phyloP scores from a whole-genome alignment of 108 stramenopile species.

The Conticribra weissflogii region DNA sequence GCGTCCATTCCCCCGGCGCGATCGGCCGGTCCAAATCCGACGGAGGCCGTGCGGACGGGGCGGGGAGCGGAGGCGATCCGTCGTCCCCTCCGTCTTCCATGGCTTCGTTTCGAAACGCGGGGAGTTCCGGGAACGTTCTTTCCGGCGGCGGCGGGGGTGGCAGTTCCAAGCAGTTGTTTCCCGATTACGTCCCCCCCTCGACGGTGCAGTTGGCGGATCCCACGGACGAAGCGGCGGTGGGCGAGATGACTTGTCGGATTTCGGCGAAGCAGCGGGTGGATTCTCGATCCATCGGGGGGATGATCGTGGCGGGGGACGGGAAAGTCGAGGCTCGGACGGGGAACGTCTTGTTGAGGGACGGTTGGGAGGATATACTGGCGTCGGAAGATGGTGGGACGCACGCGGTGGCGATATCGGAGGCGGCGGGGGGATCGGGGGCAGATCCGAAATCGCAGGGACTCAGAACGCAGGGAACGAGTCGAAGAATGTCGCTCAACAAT shows the following conservation, averaged over 20 bases:
- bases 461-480: neutral
- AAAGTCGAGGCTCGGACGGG: slow-evolving; percentile 50
- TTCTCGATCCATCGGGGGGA: slow-evolving; percentile 38
- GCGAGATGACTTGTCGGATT: slow-evolving; percentile 49
- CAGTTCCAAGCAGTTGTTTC: neutral
- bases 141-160: neutral
- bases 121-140: neutral
- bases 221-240: slow-evolving; percentile 46
- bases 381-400: neutral
- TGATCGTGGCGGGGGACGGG: slow-evolving; percentile 32
- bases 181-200: slow-evolving; percentile 43
- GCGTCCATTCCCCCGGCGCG: neutral
- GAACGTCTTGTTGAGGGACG: slow-evolving; percentile 26
- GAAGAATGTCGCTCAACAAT: neutral
- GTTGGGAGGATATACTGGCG: slow-evolving; percentile 29
- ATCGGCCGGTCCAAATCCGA: neutral
- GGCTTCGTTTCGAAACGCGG: neutral
- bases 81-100: neutral
- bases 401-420: too few species aligned
- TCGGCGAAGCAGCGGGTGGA: slow-evolving; percentile 37
- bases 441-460: neutral
- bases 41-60: neutral
- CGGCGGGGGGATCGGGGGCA: slow-evolving; percentile 1
- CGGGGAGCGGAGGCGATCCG: neutral
- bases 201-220: slow-evolving; percentile 39